Conservation (phyloP, 176 grass and related monocot species). For the Ensete ventricosum region DNA sequence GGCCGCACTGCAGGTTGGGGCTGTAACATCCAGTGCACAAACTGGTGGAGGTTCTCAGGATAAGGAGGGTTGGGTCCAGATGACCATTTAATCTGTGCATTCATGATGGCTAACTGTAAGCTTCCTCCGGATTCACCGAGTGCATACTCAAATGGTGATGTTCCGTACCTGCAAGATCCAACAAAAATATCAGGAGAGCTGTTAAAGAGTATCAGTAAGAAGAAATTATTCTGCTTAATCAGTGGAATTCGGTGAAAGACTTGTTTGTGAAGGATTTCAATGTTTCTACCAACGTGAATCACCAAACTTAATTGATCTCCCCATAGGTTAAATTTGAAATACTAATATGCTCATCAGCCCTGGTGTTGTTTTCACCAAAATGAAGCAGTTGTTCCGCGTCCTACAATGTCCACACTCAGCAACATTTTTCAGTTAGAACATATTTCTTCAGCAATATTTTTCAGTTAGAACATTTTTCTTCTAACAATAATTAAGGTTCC, state of each 20-base stretch:
- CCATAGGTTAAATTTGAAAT: too few relatives aligned
- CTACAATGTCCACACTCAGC: too few relatives aligned
- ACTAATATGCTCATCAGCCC: too few relatives aligned
- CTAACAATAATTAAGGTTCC: too few relatives aligned
- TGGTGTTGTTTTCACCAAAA: too few relatives aligned
- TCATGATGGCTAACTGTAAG: constrained; percentile 77
- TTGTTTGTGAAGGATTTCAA: background rate
- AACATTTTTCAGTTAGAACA: too few relatives aligned
- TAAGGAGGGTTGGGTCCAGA: constrained; percentile 46
- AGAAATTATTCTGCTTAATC: background rate
- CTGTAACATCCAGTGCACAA: constrained; percentile 84
- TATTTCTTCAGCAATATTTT: too few relatives aligned
- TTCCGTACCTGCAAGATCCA: constrained; percentile 47
- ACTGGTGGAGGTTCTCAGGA: constrained; percentile 66
- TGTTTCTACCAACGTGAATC: background rate
- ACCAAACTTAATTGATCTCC: background rate
- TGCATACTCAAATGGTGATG: constrained; percentile 81
- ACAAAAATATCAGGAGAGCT: background rate
- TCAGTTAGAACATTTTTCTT: too few relatives aligned
- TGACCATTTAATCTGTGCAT: constrained; percentile 87
- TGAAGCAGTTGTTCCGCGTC: too few relatives aligned
- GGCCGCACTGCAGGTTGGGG: constrained; percentile 59
- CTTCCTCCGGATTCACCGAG: constrained; percentile 84
- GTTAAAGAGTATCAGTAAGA: background rate
- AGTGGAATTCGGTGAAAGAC: background rate